phyloP scores from a whole-genome alignment of 2,329 filamentous ascomycete genomes.

The Nectriaceae sp. region DNA sequence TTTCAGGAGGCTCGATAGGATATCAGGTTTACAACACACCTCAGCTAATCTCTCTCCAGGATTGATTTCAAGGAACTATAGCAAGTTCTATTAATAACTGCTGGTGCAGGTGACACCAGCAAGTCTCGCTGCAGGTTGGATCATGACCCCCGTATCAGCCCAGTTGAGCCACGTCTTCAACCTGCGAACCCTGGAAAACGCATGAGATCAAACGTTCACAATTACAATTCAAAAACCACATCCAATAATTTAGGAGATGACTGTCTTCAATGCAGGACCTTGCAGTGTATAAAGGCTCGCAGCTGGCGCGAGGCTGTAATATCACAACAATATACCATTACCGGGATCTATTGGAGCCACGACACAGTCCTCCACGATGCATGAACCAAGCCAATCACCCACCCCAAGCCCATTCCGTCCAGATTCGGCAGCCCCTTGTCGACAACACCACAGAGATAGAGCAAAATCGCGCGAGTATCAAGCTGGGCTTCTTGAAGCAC shows the following conservation, averaged over 20 bases:
- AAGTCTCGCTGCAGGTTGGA: too few species aligned
- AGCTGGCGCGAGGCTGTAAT: conserved; percentile 21
- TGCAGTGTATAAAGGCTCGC: conserved; percentile 13
- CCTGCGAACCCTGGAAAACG: too few species aligned
- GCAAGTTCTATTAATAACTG: too few species aligned
- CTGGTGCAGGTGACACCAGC: too few species aligned
- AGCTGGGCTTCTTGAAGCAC: not conserved
- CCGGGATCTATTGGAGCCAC: conserved; percentile 26
- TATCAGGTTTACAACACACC: too few species aligned
- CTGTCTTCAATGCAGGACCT: not conserved
- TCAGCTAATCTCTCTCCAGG: too few species aligned
- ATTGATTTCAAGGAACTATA: too few species aligned
- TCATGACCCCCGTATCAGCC: too few species aligned
- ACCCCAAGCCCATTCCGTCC: not conserved
- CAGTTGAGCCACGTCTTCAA: too few species aligned
- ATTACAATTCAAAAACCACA: not conserved
- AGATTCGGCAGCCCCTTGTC: conserved; percentile 1
- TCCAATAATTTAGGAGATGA: not conserved
- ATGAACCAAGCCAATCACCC: conserved; percentile 24
- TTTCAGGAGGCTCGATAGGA: too few species aligned
- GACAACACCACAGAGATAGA: conserved; percentile 1
- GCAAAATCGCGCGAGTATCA: not conserved
- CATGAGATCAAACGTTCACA: conserved; percentile 1
- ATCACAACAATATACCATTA: conserved; percentile 7
- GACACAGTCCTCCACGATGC: conserved; percentile 20